Conservation (phyloP, 108 stramenopile genomes). For the Cyclotella atomus region DNA sequence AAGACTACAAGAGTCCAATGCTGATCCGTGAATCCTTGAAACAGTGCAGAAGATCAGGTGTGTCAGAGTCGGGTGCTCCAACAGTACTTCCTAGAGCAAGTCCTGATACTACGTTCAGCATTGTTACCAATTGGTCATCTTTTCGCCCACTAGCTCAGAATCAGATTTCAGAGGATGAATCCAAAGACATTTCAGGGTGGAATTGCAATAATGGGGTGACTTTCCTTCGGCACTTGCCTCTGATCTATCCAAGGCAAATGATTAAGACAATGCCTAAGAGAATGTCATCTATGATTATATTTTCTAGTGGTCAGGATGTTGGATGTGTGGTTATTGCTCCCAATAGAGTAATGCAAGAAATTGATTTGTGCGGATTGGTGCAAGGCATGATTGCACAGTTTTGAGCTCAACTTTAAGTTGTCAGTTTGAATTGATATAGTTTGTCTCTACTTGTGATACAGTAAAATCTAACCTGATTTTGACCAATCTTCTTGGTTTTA, state of each 20-base stretch:
- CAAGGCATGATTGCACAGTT: slow-evolving; percentile 44
- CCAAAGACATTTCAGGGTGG: neutral
- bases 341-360: slow-evolving; percentile 22
- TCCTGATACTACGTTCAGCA: slow-evolving; percentile 30
- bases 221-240: slow-evolving; percentile 43
- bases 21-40: slow-evolving; percentile 40
- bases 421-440: no score
- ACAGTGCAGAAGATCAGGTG: slow-evolving; percentile 36
- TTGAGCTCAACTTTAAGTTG: slow-evolving; percentile 25
- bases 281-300: slow-evolving; percentile 46
- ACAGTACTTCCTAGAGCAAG: slow-evolving; percentile 31
- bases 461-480: no score
- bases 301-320: slow-evolving; percentile 42
- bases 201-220: slow-evolving; percentile 1
- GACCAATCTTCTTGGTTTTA: no score
- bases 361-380: slow-evolving; percentile 44
- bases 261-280: slow-evolving; percentile 33
- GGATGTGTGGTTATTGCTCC: slow-evolving; percentile 45
- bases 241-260: slow-evolving; percentile 35
- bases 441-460: no score
- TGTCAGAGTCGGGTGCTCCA: slow-evolving; percentile 4
- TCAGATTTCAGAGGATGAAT: neutral
- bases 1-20: slow-evolving; percentile 35
- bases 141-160: slow-evolving; percentile 15
- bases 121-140: slow-evolving; percentile 51